Percentiles rank a stretch among this genome's conserved stretches.
phyloP scores from a whole-genome alignment of 2,329 filamentous ascomycete genomes.

The Xylaria arbuscula region DNA sequence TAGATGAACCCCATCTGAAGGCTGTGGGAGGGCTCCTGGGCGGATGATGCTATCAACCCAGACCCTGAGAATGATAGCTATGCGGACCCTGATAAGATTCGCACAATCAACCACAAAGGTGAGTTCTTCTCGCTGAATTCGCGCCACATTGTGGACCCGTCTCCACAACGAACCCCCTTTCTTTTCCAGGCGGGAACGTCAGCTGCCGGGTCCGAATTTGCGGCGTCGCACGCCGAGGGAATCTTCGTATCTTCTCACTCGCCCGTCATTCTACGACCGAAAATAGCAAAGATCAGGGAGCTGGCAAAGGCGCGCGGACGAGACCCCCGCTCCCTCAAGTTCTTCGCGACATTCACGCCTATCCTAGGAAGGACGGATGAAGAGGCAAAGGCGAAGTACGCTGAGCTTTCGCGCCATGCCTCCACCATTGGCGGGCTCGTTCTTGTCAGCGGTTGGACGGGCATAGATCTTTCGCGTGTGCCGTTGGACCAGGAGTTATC shows the following conservation, averaged over 20 bases:
- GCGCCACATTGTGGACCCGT: conserved; percentile 63
- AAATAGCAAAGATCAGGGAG: conserved; percentile 64
- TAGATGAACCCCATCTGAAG: conserved; percentile 46
- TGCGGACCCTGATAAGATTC: conserved; percentile 67
- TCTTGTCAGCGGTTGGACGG: conserved; percentile 68
- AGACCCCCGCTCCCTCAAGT: conserved; percentile 67
- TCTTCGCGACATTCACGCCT: conserved; percentile 63
- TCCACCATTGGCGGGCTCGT: conserved; percentile 65
- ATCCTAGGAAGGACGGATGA: conserved; percentile 62
- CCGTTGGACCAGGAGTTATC: conserved; percentile 68
- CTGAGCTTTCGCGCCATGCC: conserved; percentile 63
- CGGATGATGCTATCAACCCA: conserved; percentile 65
- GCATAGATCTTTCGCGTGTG: conserved; percentile 68
- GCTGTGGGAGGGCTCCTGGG: conserved; percentile 67
- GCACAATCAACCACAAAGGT: conserved; percentile 69
- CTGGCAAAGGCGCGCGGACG: conserved; percentile 63
- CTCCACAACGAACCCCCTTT: conserved; percentile 67
- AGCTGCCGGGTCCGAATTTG: conserved; percentile 66
- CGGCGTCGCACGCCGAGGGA: conserved; percentile 68
- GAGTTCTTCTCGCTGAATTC: conserved; percentile 63
- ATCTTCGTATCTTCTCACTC: conserved; percentile 69
- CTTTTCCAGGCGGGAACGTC: conserved; percentile 71
- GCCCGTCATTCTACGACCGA: conserved; percentile 59
- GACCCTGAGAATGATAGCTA: conserved; percentile 66
- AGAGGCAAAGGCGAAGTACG: conserved; percentile 64